Evolutionary conservation across 164 flowering plant genomes (phyloP), one percentile per base, ranked within the genome.

Genomic region (Aristolochia contorta): DNA sequence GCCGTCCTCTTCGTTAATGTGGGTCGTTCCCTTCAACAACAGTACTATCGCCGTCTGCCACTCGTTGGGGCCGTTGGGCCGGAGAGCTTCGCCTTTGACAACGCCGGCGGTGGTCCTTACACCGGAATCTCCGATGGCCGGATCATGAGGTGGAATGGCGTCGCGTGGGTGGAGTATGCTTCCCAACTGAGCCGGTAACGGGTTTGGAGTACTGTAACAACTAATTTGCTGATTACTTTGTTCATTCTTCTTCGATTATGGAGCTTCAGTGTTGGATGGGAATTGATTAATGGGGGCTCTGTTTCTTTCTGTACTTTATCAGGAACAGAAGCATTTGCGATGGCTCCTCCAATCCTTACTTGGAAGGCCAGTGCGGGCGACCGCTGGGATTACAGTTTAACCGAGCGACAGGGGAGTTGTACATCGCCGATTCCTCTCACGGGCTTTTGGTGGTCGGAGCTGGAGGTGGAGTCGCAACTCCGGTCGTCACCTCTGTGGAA

Each of bases 41-140:
- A 37, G 43, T 49, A 49, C 15, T n/a, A n/a, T n/a, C 20, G 53
- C 12, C 53, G 53, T 4, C n/a, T 49, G 3, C 20, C 7, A 5
- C 53, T 49, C 22, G 4, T 20, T 49, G 19, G 53, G 0, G 53
- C 8, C 20, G 19, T 5, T 18, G 97, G 97, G 3, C 97, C 97
- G 0, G 95, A 90, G 63, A 90, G 95, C 74, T 41, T 90, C 4
- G 93, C 80, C 0, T 92, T 92, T 61, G 98, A 92, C 41, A 74
- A 82, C 16, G 73, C 27, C 4, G 96, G 96, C 10, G 81, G 88
- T 6, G 95, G 95, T 0, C 98, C 96, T 19, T 89, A 92, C 66
- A 85, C 96, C 1, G 96, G 98, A 19, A 78, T 89, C 21, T 88
- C 98, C 25, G 96, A 92, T 55, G 96, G 96, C 6, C 67, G 96